Conservation (phyloP, 306 rosid species). For the Abrus pulchellus region DNA sequence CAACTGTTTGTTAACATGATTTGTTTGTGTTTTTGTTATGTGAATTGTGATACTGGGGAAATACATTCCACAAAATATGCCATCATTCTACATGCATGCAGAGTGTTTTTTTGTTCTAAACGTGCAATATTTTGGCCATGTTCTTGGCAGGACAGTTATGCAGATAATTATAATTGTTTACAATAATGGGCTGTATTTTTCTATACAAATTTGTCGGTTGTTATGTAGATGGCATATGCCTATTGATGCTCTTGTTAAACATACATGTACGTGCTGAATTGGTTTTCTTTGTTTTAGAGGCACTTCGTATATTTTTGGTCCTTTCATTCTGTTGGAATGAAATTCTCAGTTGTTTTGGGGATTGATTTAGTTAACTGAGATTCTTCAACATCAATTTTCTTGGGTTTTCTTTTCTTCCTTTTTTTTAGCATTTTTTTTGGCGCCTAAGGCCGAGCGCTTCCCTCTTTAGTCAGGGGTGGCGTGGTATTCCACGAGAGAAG, state of each 20-base stretch:
- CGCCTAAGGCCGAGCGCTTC: slow-evolving; percentile 58
- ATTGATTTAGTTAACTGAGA: background rate
- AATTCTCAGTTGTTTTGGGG: background rate
- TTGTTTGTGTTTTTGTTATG: background rate
- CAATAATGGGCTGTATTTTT: background rate
- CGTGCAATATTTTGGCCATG: background rate
- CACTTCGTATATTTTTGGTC: background rate
- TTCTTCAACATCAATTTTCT: background rate
- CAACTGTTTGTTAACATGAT: background rate
- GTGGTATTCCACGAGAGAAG: slow-evolving; percentile 55
- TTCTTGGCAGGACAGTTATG: too few relatives aligned
- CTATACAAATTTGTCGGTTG: background rate
- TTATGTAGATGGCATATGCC: background rate
- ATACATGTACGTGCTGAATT: background rate
- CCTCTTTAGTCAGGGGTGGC: slow-evolving; percentile 57
- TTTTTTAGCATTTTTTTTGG: background rate
- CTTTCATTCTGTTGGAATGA: background rate
- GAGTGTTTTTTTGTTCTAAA: background rate
- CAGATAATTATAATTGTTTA: background rate
- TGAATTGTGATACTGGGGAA: background rate
- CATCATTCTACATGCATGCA: background rate
- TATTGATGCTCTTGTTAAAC: background rate
- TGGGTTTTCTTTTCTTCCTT: background rate
- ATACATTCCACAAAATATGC: background rate
- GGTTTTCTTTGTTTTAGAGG: background rate